Base-by-base conservation (phyloP, 2,329 filamentous ascomycete genomes). In the Beauveria bassiana region DNA sequence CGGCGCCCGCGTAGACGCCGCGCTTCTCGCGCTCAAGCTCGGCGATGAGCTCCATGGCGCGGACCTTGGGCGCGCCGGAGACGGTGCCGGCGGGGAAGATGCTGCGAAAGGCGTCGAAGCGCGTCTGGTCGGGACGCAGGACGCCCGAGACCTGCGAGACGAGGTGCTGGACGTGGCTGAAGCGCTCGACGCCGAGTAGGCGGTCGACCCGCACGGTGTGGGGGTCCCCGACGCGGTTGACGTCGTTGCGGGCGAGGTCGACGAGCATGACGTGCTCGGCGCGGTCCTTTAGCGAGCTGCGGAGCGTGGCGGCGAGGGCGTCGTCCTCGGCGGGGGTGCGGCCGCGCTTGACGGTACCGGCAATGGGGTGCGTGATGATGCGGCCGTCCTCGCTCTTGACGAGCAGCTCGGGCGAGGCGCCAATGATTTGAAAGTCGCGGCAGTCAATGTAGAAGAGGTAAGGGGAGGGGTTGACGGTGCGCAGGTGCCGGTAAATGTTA, bases 51-150 rank as follows among this genome's bases (percentile, higher is more conserved):
- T 97, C 90, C 95, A 99, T 99, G 3, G 95, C 95, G 65, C 88
- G 86, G 61, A 99, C 92, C 78, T 99, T 99, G 62, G 95, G 95
- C 4, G 95, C 93, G 5, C 95, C 95, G 20, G 90, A 95, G 34
- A 98, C 93, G 0, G 95, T 99, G 61, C 95, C 95, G 5, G 95
- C 95, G 0, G 95, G 95, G 79, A 99, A 99, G 69, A 99, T 97
- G 66, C 90, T 93, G 45, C 93, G 85, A 78, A 99, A 96, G 10
- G 95, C 95, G 71, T 98, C 93, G 75, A 96, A 99, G 62, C 95
- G 85, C 34, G 91, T 93, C 79, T 92, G 92, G 45, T 82, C 93
- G 5, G 84, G 81, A 51, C 95, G 84, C 66, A 98, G 78, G n/a
- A 95, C 83, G 50, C 95, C 93, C 1, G 91, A 96, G 0, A 99